Evolutionary conservation across 2,329 filamentous ascomycete genomes (phyloP).

Genomic region (Calonectria montana): DNA sequence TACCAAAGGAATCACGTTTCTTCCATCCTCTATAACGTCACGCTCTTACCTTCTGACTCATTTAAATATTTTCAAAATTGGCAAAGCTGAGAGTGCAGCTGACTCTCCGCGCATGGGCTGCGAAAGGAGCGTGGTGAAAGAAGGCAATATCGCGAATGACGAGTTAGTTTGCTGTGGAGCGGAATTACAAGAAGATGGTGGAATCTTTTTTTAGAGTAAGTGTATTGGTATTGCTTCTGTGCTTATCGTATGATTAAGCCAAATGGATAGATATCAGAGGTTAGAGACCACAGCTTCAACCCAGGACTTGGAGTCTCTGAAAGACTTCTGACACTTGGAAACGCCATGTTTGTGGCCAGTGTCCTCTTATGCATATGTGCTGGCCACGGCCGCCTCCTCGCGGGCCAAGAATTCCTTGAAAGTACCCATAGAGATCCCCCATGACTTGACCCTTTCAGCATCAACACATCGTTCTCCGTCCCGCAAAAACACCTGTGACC

Average conservation of each 20-base stretch:
- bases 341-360: not conserved
- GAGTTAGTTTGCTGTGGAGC: too few relatives aligned
- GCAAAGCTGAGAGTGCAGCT: too few relatives aligned
- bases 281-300: not conserved
- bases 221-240: not conserved
- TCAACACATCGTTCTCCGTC: constrained; percentile 5
- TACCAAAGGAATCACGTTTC: not conserved
- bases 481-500: not conserved
- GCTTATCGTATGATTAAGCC: not conserved
- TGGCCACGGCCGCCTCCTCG: not conserved
- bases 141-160: too few relatives aligned
- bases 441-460: constrained; percentile 6
- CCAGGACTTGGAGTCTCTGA: not conserved
- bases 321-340: not conserved
- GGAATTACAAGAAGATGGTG: not conserved
- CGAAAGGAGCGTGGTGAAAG: too few relatives aligned
- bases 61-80: too few relatives aligned
- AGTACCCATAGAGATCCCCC: not conserved
- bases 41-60: too few relatives aligned
- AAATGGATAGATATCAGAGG: not conserved
- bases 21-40: not conserved
- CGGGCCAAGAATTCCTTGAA: constrained; percentile 6
- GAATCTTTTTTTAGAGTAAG: not conserved
- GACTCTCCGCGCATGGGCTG: too few relatives aligned
- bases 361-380: not conserved